Base-by-base conservation (phyloP, 495 filamentous ascomycete species). In the Thermothielavioides terrestris region DNA sequence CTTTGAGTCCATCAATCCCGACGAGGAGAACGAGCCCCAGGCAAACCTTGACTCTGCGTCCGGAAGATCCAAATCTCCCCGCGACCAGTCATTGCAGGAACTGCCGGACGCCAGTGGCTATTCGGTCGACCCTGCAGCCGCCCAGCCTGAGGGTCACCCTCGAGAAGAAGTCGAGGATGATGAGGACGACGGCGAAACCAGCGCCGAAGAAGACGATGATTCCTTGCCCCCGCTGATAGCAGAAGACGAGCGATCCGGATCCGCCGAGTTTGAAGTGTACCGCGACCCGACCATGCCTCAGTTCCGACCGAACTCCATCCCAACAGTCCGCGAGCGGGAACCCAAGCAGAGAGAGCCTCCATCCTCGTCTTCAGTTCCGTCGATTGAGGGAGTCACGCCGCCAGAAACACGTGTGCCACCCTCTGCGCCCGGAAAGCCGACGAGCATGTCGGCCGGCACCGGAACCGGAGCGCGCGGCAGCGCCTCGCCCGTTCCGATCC, bases 251-350 rank as follows among this genome's bases (percentile, higher is more conserved):
- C 40, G 32, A 10, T 17, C 12, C 15, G 32, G 23, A 12, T 12
- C 34, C 2, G 11, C 39, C 42, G 54, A 54, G 11, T 31, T 46
- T 12, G 25, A 32, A 1, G 46, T 22, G 12, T 62, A 72, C 39
- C 72, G 73, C 31, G 83, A 88, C 56, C 85, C 82, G 10, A 88
- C 83, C 12, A 72, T 87, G 46, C 85, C 83, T 9, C 85, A 87
- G 55, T 79, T 84, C 61, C 75, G 82, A 22, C 57, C 50, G 4
- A 60, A 55, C 32, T 59, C 60, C 1, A 9, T 21, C 1, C 2
- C 46, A 32, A 10, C 8, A 20, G 12, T 21, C 2, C 28, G 23
- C 9, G 9, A 31, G 31, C 17, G 6, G 9, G 15, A 17, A 23
- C 21, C 27, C 7, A n/a, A n/a, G 18, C 21, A 20, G 18, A 25